phyloP scores from a whole-genome alignment of 129 eudicot genomes.

The Tagetes patula region DNA sequence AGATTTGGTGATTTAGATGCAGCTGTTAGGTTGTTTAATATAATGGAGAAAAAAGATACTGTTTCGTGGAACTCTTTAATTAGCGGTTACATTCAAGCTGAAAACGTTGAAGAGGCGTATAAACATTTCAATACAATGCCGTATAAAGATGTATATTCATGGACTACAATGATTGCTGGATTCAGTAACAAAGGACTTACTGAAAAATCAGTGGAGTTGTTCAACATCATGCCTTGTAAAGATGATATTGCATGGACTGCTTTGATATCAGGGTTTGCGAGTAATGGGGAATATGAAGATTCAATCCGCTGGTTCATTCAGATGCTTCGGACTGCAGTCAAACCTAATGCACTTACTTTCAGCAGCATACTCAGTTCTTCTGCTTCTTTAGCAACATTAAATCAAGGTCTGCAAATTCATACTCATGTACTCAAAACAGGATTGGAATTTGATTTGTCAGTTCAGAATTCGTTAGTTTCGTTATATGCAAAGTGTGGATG shows the following conservation, averaged over 20 bases:
- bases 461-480: slow-evolving; percentile 67
- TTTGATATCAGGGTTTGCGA: slow-evolving; percentile 66
- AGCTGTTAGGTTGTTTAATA: slow-evolving; percentile 46
- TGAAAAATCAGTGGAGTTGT: slow-evolving; percentile 50
- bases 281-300: slow-evolving; percentile 51
- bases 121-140: slow-evolving; percentile 42
- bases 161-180: slow-evolving; percentile 81
- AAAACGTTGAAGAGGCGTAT: slow-evolving; percentile 53
- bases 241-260: slow-evolving; percentile 87
- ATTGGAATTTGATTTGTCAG: slow-evolving; percentile 55
- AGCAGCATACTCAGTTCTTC: slow-evolving; percentile 72
- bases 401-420: slow-evolving; percentile 64
- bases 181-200: slow-evolving; percentile 51
- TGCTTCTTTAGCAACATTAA: slow-evolving; percentile 58
- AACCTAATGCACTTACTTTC: slow-evolving; percentile 63
- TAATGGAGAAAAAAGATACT: slow-evolving; percentile 50
- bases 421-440: slow-evolving; percentile 43
- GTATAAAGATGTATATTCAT: slow-evolving; percentile 54
- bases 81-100: slow-evolving; percentile 55
- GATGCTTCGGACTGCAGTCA: slow-evolving; percentile 52
- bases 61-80: slow-evolving; percentile 76
- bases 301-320: slow-evolving; percentile 55
- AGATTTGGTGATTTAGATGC: slow-evolving; percentile 50
- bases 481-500: slow-evolving; percentile 73
- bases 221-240: slow-evolving; percentile 60